Percentiles rank a stretch among this genome's conserved stretches.
Evolutionary conservation across 2,329 filamentous ascomycete genomes (phyloP).

Genomic region (Myriosclerotinia scirpicola): DNA sequence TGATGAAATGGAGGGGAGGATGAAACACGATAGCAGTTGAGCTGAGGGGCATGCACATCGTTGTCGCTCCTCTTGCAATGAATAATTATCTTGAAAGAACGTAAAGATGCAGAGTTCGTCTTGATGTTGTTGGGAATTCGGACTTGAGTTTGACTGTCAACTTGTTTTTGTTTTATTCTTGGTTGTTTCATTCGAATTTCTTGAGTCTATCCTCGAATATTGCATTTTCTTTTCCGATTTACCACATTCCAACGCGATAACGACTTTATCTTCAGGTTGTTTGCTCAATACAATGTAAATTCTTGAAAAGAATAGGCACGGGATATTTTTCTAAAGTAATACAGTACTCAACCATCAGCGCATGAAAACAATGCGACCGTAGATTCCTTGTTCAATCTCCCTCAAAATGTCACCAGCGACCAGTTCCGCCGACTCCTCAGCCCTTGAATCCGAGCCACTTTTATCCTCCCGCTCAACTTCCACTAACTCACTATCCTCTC

Average conservation of each 20-base stretch:
- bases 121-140: background rate
- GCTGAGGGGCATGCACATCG: background rate
- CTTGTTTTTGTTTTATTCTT: background rate
- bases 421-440: slow-evolving; percentile 4
- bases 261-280: no score
- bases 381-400: background rate
- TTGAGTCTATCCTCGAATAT: background rate
- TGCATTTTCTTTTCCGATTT: background rate
- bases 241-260: slow-evolving; percentile 9
- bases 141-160: background rate
- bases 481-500: slow-evolving; percentile 11
- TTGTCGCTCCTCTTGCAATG: background rate
- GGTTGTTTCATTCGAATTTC: background rate
- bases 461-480: slow-evolving; percentile 26
- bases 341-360: background rate
- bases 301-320: background rate
- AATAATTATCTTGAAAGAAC: background rate
- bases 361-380: background rate
- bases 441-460: slow-evolving; percentile 23
- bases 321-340: background rate
- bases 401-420: background rate
- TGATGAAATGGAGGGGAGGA: slow-evolving; percentile 9
- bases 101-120: background rate
- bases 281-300: background rate
- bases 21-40: background rate